Evolutionary conservation across 2,329 filamentous ascomycete species (phyloP), one percentile per base, ranked within the genome.

Genomic region (Hymenoscyphus fraxineus): DNA sequence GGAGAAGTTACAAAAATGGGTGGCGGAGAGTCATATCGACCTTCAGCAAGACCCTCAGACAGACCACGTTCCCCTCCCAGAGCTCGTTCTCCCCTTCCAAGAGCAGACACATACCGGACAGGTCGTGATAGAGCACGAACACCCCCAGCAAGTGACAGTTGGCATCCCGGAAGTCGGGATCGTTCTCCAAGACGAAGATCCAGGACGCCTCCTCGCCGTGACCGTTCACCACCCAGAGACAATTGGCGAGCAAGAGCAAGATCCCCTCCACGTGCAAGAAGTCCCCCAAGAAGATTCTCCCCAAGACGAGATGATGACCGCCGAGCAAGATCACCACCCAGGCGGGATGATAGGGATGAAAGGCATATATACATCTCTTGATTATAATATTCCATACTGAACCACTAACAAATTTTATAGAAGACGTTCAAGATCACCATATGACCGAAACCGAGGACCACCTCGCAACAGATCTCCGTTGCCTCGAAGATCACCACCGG

Each of bases 241-340:
- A 70, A 67, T 31, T 72, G 71, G 66, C 70, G 73, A 38, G 64
- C 66, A 31, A 72, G 73, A 68, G 65, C 71, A 44, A 68, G 72
- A 63, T 71, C 71, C 22, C 70, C 68, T 19, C 64, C 68, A 47
- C 64, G 68, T 68, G 66, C 71, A 66, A 68, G 75, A 75, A 67
- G 67, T 66, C 69, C 73, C 68, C 67, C 68, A 9, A 64, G 73
- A 64, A 69, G 74, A 67, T 74, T 74, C 60, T 74, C 76, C 44
- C 73, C 69, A 58, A 77, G 69, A 73, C 76, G 71, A 71, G 74
- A 73, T 73, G 75, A 76, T 68, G 68, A 74, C 66, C 69, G 75
- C 61, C 69, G 72, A 69, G 67, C 78, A 73, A 67, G 81, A 79
- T 71, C 79, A 55, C 74, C 74, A 19, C 72, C 69, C 47, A 71